Conservation (phyloP, 148 eudicot genomes). For the Diospyros lotus region DNA sequence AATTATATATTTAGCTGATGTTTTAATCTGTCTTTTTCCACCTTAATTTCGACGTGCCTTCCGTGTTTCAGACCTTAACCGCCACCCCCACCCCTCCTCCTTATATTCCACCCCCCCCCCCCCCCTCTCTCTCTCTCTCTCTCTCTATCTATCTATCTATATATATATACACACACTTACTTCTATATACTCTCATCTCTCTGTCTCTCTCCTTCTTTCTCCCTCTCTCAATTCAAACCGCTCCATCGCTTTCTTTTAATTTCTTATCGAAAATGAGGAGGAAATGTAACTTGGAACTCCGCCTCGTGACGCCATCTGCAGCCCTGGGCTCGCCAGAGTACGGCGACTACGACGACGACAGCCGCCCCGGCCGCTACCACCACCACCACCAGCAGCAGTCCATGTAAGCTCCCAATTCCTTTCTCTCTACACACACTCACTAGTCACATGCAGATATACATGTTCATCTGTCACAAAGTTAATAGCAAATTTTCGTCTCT, state of each 20-base stretch:
- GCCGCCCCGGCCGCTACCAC: neutral
- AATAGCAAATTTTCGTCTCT: neutral
- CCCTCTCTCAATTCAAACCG: neutral
- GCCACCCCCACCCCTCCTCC: neutral
- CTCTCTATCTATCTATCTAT: neutral
- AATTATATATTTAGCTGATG: too few relatives aligned
- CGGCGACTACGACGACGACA: neutral
- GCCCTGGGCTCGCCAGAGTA: neutral
- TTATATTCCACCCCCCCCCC: too few relatives aligned
- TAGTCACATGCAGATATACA: neutral
- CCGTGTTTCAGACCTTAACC: neutral
- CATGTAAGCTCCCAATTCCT: slow-evolving; percentile 6
- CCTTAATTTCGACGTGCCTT: neutral
- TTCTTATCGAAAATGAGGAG: slow-evolving; percentile 14
- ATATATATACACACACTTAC: neutral
- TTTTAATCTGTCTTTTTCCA: neutral
- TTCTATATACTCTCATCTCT: neutral
- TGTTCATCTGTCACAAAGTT: neutral
- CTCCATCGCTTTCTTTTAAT: neutral
- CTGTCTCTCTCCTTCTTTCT: neutral
- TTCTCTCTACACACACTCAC: neutral
- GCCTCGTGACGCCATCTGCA: slow-evolving; percentile 28
- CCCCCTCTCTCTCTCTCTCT: neutral
- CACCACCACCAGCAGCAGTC: neutral
- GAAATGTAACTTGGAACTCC: slow-evolving; percentile 35